Evolutionary conservation across 768 basidiomycete species (phyloP), one percentile per base, ranked within the genome.

Genomic region (Trametes sanguinea): DNA sequence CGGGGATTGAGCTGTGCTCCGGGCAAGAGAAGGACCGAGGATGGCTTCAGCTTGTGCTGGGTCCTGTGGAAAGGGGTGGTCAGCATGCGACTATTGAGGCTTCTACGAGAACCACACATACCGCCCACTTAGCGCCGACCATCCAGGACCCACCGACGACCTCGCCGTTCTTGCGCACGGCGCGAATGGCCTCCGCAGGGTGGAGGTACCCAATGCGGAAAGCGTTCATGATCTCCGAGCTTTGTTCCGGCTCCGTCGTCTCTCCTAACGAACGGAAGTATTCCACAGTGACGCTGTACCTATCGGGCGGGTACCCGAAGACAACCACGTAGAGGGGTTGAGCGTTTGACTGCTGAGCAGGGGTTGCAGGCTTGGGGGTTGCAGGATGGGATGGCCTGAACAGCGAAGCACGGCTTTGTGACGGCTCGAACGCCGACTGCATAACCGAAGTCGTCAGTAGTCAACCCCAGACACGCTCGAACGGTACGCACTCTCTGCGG

Each of bases 261-360:
- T 84, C 83, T 7, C 90, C 92, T 22, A 95, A 75, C 1, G 86
- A 85, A 66, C 81, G 83, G 77, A 92, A 89, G 72, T 89, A 89
- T 68, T 89, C 89, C 14, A 83, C 84, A 0, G 89, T 85, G 14
- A 86, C 70, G 54, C 82, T 85, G 72, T 88, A 90, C 69, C 86
- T 86, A 73, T 94, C 90, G 35, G 85, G 78, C 5, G 94, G 92
- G 71, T 94, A 95, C n/a, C 94, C 94, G 63, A 93, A 95, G 54
- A 95, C 85, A 68, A 94, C 79, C 39, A 95, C 79, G 68, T 88
- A 88, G 32, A 83, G 71, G 2, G 82, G 78, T 30, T 84, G 81
- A 10, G 75, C 51, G 5, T 76, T 61, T 8, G 60, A 59, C 9
- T 65, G 50, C 7, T n/a, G 74, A 60, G 50, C 72, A 45, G 33